phyloP scores from a whole-genome alignment of 257 asterid species.

The Solanum paucissectum region DNA sequence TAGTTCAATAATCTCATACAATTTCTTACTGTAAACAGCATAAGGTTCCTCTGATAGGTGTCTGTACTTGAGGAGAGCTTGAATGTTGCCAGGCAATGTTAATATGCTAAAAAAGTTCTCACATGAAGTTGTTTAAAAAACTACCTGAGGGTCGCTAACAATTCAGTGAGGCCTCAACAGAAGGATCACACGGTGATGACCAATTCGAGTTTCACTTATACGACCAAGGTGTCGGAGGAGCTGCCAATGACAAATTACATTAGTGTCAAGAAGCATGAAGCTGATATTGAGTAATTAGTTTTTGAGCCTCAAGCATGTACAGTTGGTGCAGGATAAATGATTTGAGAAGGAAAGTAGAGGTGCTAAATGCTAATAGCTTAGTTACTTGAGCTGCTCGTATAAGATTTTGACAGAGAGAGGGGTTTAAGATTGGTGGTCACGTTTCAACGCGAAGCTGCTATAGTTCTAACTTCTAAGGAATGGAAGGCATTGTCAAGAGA shows the following conservation, averaged over 20 bases:
- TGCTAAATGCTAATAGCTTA: not conserved
- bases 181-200: constrained; percentile 76
- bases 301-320: not conserved
- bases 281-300: not conserved
- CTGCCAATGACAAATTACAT: constrained; percentile 22
- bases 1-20: not conserved
- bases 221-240: constrained; percentile 92
- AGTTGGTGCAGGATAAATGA: not conserved
- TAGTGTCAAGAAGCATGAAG: not conserved
- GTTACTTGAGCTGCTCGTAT: not conserved
- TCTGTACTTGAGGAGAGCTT: not conserved
- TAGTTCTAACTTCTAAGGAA: not conserved
- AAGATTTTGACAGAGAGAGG: not conserved
- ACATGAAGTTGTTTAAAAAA: not conserved
- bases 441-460: not conserved
- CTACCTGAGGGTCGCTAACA: not conserved
- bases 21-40: not conserved
- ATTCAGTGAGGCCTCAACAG: constrained; percentile 45
- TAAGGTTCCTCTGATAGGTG: not conserved
- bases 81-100: not conserved
- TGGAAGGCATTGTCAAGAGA: not conserved
- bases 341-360: not conserved
- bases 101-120: not conserved
- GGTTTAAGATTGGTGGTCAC: not conserved
- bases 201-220: constrained; percentile 60